phyloP scores from a whole-genome alignment of 176 grass and related monocot species.

The Lolium multiflorum region DNA sequence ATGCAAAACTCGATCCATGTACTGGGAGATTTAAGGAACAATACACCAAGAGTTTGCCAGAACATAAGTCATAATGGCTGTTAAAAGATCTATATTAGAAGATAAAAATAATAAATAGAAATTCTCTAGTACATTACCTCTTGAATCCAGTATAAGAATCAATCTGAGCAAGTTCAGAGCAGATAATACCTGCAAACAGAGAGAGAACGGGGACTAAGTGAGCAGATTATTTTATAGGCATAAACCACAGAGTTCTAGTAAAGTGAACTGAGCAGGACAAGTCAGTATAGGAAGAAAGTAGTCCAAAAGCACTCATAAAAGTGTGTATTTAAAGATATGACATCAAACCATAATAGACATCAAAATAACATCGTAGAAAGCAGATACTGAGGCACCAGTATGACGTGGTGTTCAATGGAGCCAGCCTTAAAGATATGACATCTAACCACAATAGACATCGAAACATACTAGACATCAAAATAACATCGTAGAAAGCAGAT shows the following conservation, averaged over 20 bases:
- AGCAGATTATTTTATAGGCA: slow-evolving; percentile 17
- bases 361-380: background rate
- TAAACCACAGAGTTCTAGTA: slow-evolving; percentile 8
- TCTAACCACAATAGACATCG: background rate
- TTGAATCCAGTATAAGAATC: slow-evolving; percentile 80
- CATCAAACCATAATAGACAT: background rate
- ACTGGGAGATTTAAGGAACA: background rate
- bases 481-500: background rate
- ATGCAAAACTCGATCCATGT: slow-evolving; percentile 24
- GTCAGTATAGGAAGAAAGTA: background rate
- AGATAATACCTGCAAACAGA: slow-evolving; percentile 77
- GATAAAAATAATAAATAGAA: background rate
- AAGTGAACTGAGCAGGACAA: slow-evolving; percentile 7
- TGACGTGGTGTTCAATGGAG: too few species aligned
- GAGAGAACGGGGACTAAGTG: background rate
- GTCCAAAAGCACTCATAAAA: background rate
- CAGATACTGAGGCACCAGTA: too few species aligned
- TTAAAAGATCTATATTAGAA: slow-evolving; percentile 4
- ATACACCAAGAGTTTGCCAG: slow-evolving; percentile 28
- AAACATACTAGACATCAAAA: too few species aligned
- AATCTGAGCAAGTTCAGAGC: slow-evolving; percentile 89
- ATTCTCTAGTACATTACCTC: slow-evolving; percentile 50
- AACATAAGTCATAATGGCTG: background rate
- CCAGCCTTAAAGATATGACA: background rate
- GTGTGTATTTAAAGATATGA: background rate